A percentile compares a stretch with the other conserved stretches of the same genome.
Conservation (phyloP, 306 rosid species). For the Ceratonia siliqua region DNA sequence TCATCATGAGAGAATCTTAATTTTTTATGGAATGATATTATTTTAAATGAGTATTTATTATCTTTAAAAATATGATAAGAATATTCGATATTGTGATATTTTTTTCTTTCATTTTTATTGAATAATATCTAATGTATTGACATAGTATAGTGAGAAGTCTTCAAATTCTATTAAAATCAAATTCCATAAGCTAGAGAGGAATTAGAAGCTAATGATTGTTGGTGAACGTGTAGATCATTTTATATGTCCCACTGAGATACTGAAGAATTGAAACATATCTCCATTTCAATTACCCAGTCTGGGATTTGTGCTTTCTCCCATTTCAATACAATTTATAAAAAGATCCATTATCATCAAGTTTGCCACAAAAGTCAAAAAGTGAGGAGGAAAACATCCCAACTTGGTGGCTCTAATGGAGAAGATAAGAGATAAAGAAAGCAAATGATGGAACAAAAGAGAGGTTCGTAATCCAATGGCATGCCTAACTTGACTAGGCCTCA, state of each 20-base stretch:
- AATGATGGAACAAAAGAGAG: slow-evolving; percentile 30
- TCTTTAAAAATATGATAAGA: too few species aligned
- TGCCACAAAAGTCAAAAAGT: slow-evolving; percentile 72
- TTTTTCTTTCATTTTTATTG: too few species aligned
- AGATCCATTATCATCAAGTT: slow-evolving; percentile 62
- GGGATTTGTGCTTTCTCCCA: slow-evolving; percentile 45
- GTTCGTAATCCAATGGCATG: slow-evolving; percentile 55
- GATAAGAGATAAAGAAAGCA: slow-evolving; percentile 45
- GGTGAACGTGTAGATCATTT: slow-evolving; percentile 45
- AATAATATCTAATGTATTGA: too few species aligned
- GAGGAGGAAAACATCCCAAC: slow-evolving; percentile 45
- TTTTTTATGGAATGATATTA: too few species aligned
- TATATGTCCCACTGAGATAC: slow-evolving; percentile 43
- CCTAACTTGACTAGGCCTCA: slow-evolving; percentile 36
- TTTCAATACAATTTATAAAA: slow-evolving; percentile 47
- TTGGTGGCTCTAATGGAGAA: slow-evolving; percentile 52
- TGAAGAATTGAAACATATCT: slow-evolving; percentile 52
- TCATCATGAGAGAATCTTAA: too few species aligned
- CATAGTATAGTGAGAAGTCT: too few species aligned
- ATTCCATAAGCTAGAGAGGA: slow-evolving; percentile 39
- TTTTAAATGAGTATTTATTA: too few species aligned
- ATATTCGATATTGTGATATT: too few species aligned
- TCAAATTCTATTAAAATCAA: slow-evolving; percentile 35
- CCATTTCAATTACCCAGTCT: slow-evolving; percentile 51
- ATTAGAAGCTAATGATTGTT: slow-evolving; percentile 50